A percentile compares a stretch with the other conserved stretches of the same genome.
These are phyloP conservation scores for Pichia paraexigua DNA, from an alignment of 805 yeast species.

Conservation along the genomic window DNA sequence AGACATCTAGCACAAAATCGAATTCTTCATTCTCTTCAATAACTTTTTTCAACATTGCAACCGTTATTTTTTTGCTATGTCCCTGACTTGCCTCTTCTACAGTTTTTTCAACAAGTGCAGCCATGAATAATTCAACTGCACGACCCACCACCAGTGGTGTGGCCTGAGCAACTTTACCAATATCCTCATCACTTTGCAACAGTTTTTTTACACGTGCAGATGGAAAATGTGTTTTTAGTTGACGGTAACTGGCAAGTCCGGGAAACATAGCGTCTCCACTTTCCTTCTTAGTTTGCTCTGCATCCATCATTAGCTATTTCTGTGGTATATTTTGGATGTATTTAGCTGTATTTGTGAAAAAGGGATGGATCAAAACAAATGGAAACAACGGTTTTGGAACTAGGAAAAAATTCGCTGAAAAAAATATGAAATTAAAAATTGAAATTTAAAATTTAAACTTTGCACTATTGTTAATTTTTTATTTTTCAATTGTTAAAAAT, in stretches of 20 bases:
- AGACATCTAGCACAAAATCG: slow-evolving; percentile 78
- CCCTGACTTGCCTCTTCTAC: slow-evolving; percentile 66
- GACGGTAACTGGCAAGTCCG: slow-evolving; percentile 31
- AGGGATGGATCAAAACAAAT: background rate
- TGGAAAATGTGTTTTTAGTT: slow-evolving; percentile 76
- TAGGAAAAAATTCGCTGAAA: background rate
- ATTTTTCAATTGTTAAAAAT: background rate
- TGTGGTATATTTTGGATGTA: background rate
- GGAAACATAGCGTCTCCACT: slow-evolving; percentile 8
- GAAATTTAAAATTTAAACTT: background rate
- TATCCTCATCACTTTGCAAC: slow-evolving; percentile 97
- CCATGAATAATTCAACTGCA: slow-evolving; percentile 86
- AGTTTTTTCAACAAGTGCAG: slow-evolving; percentile 79
- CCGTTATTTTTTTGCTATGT: slow-evolving; percentile 74
- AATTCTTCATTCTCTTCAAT: slow-evolving; percentile 82
- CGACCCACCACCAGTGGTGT: slow-evolving; percentile 98
- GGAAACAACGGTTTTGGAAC: background rate
- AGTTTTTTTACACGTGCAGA: slow-evolving; percentile 91
- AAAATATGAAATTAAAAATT: background rate
- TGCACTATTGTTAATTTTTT: background rate
- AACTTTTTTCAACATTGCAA: slow-evolving; percentile 76
- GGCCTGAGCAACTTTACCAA: slow-evolving; percentile 97
- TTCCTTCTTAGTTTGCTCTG: background rate
- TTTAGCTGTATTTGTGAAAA: background rate
- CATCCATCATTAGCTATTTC: background rate